Evolutionary conservation across 148 eudicot species (phyloP), one percentile per base, ranked within the genome.

Genomic region (Polygonum aviculare): DNA sequence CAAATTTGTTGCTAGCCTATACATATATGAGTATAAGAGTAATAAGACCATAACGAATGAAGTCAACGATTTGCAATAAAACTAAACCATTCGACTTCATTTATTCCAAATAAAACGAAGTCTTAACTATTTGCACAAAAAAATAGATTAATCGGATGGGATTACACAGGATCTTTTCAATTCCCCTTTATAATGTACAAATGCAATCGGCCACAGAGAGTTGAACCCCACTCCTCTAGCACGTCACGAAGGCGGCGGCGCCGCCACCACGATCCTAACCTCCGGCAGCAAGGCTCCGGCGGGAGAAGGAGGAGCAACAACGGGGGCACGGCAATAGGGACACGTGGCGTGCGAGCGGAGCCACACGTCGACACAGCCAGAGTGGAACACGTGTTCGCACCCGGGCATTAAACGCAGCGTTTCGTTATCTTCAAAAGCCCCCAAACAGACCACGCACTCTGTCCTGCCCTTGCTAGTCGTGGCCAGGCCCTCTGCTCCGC

Each of bases 351-450:
- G 90, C 0, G 83, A 80, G 5, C 45, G 75, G 33, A 88, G 86
- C 92, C 92, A 88, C 1, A 79, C 84, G 36, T 85, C 92, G 21
- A 88, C 85, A 40, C 92, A 88, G 12, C 80, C 85, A 0, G 87
- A 81, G 49, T 88, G 92, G 65, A 88, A 88, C 40, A 88, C 92
- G 67, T 88, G 92, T 21, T 84, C 87, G 74, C 92, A 88, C 18
- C 80, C 83, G 36, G 90, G 92, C 8, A 88, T 77, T 26, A 84
- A 76, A 33, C 88, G 54, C 36, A 83, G 50, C 15, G 82, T 83
- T 7, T 86, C 88, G 3, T 82, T 82, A 39, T 88, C 87, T 44
- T 88, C 83, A 33, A 85, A 88, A 45, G 82, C 88, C 52, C 83
- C 85, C 33, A 88, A 57, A 76, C 92, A 88, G 18, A 88, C 87